Conservation (phyloP, 2,329 filamentous ascomycete species). For the Remersonia thermophila region DNA sequence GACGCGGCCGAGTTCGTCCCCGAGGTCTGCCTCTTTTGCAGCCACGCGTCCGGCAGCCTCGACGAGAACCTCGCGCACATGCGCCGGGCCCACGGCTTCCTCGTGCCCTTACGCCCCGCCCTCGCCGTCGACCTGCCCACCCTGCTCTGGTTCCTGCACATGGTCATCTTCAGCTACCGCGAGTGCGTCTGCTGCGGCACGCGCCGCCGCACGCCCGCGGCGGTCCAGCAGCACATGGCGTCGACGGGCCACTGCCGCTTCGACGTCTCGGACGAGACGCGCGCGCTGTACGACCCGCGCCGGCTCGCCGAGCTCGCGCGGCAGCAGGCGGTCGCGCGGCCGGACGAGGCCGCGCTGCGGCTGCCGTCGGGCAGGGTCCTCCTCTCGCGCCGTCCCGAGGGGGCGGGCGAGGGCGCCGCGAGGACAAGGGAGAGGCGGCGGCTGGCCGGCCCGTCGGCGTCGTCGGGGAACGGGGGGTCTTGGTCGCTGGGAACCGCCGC, state of each 20-base stretch:
- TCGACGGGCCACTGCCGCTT: constrained; percentile 36
- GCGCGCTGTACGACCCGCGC: constrained; percentile 30
- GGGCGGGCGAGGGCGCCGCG: neutral
- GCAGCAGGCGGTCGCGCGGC: neutral
- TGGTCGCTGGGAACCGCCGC: no score
- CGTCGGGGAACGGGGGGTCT: no score
- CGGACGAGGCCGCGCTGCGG: constrained; percentile 2
- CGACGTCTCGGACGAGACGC: constrained; percentile 25
- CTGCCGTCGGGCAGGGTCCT: constrained; percentile 5
- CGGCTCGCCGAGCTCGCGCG: constrained; percentile 4
- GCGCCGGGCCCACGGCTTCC: constrained; percentile 34
- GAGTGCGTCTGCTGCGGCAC: constrained; percentile 41
- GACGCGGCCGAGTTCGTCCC: constrained; percentile 16
- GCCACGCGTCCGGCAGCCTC: constrained; percentile 19
- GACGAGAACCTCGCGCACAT: constrained; percentile 34
- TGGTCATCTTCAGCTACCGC: constrained; percentile 34
- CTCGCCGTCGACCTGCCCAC: constrained; percentile 35
- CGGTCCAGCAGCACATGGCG: constrained; percentile 39
- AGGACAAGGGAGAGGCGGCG: neutral
- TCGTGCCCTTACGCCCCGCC: constrained; percentile 26
- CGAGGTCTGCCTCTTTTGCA: constrained; percentile 33
- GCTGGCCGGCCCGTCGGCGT: no score
- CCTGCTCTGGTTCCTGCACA: constrained; percentile 34
- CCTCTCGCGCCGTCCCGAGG: constrained; percentile 2
- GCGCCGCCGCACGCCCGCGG: constrained; percentile 29